These are phyloP conservation scores for Kodamaea laetipori DNA, from an alignment of 805 yeast species.

Conservation along the genomic window DNA sequence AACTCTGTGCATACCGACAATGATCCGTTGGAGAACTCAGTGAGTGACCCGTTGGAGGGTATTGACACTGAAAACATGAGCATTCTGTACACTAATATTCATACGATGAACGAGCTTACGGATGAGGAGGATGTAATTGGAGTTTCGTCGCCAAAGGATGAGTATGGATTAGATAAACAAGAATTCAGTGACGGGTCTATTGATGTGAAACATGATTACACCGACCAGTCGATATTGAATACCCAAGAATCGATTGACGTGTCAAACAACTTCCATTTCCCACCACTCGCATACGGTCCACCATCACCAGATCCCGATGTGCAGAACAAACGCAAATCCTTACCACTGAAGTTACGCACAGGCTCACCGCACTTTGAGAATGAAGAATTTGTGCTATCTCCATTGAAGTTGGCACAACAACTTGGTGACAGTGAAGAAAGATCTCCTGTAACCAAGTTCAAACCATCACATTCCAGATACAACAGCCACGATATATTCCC, in stretches of 20 bases:
- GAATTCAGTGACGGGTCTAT: no score
- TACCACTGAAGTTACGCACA: constrained; percentile 30
- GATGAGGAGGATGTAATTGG: constrained; percentile 17
- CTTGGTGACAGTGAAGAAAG: constrained; percentile 14
- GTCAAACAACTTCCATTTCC: constrained; percentile 32
- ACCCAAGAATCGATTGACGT: constrained; percentile 21
- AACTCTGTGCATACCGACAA: constrained; percentile 1
- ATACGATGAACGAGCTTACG: constrained; percentile 27
- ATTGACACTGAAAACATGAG: constrained; percentile 16
- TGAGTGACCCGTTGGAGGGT: constrained; percentile 15
- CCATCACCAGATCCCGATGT: constrained; percentile 8
- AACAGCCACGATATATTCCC: constrained; percentile 47
- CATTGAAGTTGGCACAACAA: constrained; percentile 38
- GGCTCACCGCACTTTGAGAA: constrained; percentile 22
- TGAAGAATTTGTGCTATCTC: constrained; percentile 43
- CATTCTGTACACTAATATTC: constrained; percentile 14
- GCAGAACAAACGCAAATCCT: constrained; percentile 10
- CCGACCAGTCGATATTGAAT: no score
- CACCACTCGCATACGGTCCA: constrained; percentile 16
- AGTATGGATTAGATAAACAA: no score
- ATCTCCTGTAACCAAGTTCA: not conserved
- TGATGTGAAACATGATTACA: no score
- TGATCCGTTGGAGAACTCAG: constrained; percentile 14
- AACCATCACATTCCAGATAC: constrained; percentile 35
- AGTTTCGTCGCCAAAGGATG: not conserved